These are phyloP conservation scores for Pyrus hybrid DNA, from an alignment of 331 rosid genomes.

Conservation along the genomic window DNA sequence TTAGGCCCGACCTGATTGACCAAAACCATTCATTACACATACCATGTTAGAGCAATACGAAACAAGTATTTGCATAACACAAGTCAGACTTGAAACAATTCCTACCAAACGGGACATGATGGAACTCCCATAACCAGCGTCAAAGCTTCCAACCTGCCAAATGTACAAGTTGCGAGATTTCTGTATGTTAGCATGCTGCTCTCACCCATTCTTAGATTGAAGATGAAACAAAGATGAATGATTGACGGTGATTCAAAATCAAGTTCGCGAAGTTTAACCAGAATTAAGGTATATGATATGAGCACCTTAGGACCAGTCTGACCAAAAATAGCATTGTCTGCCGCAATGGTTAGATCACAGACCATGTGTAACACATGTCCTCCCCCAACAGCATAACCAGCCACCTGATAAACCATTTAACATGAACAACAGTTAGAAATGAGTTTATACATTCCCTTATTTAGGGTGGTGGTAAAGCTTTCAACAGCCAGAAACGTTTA, in stretches of 20 bases:
- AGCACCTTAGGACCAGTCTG: slow-evolving; percentile 96
- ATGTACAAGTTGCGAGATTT: background rate
- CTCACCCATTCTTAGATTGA: background rate
- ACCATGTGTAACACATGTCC: slow-evolving; percentile 82
- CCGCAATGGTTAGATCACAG: slow-evolving; percentile 71
- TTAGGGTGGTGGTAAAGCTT: background rate
- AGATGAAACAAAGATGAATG: background rate
- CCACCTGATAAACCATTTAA: slow-evolving; percentile 42
- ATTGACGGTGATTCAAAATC: too few relatives aligned
- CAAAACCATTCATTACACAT: background rate
- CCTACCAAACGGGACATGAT: slow-evolving; percentile 90
- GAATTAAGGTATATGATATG: background rate
- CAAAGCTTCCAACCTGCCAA: slow-evolving; percentile 90
- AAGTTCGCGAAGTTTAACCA: too few relatives aligned
- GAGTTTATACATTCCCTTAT: background rate
- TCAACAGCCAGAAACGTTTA: background rate
- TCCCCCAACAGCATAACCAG: slow-evolving; percentile 97
- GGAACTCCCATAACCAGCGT: slow-evolving; percentile 98
- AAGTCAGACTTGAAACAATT: slow-evolving; percentile 8
- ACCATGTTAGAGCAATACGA: background rate
- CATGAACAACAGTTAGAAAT: background rate
- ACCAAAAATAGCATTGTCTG: slow-evolving; percentile 81
- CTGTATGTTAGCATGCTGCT: background rate
- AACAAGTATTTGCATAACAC: background rate
- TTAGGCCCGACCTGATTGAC: slow-evolving; percentile 64